These are phyloP conservation scores for Parathielavia appendiculata DNA, from an alignment of 495 filamentous ascomycete species.

Conservation along the genomic window DNA sequence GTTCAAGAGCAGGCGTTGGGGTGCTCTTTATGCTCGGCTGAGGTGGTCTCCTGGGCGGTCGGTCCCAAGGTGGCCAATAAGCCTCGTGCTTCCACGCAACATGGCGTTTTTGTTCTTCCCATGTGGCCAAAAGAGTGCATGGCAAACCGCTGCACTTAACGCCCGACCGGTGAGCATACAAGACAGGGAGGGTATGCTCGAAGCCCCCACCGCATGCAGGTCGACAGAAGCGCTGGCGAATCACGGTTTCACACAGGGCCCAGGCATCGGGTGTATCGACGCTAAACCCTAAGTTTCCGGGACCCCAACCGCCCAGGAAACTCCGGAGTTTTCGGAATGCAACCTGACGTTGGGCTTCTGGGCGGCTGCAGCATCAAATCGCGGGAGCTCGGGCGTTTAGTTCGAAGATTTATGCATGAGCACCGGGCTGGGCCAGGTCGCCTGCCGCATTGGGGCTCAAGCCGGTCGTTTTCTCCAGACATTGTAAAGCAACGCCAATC, in stretches of 20 bases:
- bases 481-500: not conserved
- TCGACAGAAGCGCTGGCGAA: conserved; percentile 2
- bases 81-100: not conserved
- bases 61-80: conserved; percentile 6
- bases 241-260: not conserved
- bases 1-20: not conserved
- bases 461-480: not conserved
- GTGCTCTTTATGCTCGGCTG: not conserved
- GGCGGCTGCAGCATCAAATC: conserved; percentile 8
- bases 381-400: not conserved
- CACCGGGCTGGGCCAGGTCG: not conserved
- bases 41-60: not conserved
- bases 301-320: conserved; percentile 7
- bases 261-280: conserved; percentile 10
- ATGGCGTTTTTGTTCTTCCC: conserved; percentile 7
- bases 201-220: conserved; percentile 10
- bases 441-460: not conserved
- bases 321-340: conserved; percentile 12
- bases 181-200: conserved; percentile 12
- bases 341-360: conserved; percentile 1
- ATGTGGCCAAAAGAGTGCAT: conserved; percentile 13
- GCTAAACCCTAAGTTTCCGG: conserved; percentile 8
- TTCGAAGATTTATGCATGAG: not conserved
- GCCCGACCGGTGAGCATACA: conserved; percentile 25
- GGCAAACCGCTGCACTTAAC: conserved; percentile 12